Base-by-base conservation (phyloP, 495 filamentous ascomycete species). In the Aspergillus sparsus region DNA sequence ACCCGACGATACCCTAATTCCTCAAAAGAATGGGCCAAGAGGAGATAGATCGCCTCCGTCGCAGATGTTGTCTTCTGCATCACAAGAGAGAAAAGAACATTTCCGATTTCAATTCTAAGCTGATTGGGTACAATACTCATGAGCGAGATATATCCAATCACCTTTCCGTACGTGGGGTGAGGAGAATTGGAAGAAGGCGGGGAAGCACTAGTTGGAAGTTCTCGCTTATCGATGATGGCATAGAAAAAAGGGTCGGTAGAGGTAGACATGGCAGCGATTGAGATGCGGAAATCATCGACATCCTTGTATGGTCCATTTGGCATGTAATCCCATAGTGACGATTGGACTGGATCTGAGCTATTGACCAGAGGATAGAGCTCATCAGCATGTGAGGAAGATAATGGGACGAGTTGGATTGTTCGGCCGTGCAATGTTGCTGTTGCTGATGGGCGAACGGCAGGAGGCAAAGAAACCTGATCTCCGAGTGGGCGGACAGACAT, bases 11-110 rank as follows among this genome's bases (percentile, higher is more conserved):
- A 85, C 0, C 77, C 76, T n/a, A 85, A 63, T 7, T 76, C 72
- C 16, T 80, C 75, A 57, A 87, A 81, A 1, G 71, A 69, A 35
- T 80, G 66, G 16, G 69, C 67, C 3, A 74, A 66, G 45, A 83
- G 67, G 1, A 87, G 66, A 57, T 80, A 85, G 39, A 80, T 64
- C 11, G 73, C 69, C 57, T 85, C 83, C 0, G 84, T 85, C 0
- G 81, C 78, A 7, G 68, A 73, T 0, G 74, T 73, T 2, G 79
- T 83, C 4, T 76, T 70, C 58, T 84, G 82, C 13, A 85, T 60
- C 1, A 60, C 53, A 0, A 72, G 60, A 4, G 75, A 71, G 67
- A 75, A 84, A 44, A 84, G 51, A 21, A 85, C 68, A 57, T 74
- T 60, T 16, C 83, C 82, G 52, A 84, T 79, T 53, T 86, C 83